Evolutionary conservation across 2,329 filamentous ascomycete genomes (phyloP), one percentile per base, ranked within the genome.

Genomic region (Trichoderma semiorbis): DNA sequence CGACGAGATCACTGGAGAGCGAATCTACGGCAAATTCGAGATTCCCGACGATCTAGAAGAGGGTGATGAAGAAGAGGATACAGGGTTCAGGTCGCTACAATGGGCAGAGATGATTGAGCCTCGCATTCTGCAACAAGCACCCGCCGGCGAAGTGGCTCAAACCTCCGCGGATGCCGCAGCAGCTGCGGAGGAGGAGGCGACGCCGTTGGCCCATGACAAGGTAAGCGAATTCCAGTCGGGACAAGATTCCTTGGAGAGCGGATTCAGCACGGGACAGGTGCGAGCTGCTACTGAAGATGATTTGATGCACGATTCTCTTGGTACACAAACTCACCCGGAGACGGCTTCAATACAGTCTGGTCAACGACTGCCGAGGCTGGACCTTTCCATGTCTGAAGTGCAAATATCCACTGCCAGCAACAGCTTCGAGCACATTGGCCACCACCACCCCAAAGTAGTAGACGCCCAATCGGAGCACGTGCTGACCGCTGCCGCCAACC

Each of bases 11-110:
- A 91, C 92, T 0, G 94, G 93, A 0, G 85, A 92, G 73, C 87
- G 93, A 11, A 81, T 93, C 11, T 97, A 95, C 76, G 90, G 87
- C 73, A 92, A 90, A 72, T 96, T 97, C 74, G 93, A 97, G 76
- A 90, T 90, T 75, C 91, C 91, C 0, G 88, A 88, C 0, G 88
- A 88, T 12, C 83, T 88, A 8, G 86, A 90, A 7, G 88, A 89
- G 12, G 89, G 90, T 0, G 87, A 87, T 1, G 84, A 85, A 0
- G 85, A 84, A 43, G 86, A 88, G 14, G 87, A 91, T 70, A 86
- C 91, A 73, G 92, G 92, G 1, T 83, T 87, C 63, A 86, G 90
- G n/a, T 84, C 84, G 7, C 72, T 94, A 34, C 76, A 80, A 0
- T 91, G 92, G 80, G 78, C 79, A 3, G 90, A 93, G 26, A 84